phyloP scores from a whole-genome alignment of 768 basidiomycete genomes.

The Trametes villosa region DNA sequence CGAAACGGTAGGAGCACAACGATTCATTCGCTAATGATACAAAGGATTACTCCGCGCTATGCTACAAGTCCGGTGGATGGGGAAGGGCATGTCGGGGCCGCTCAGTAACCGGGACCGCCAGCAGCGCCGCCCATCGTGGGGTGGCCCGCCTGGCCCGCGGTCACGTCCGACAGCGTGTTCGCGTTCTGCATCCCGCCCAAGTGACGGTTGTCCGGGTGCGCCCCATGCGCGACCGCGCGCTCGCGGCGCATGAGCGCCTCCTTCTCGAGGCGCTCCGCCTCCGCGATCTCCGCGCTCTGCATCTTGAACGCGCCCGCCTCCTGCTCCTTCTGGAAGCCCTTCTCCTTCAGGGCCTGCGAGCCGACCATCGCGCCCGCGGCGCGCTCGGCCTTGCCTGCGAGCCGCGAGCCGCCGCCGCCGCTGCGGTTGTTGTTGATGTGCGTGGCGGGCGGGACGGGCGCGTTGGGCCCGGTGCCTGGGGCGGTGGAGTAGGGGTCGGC shows the following conservation, averaged over 20 bases:
- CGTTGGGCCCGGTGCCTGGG: slow-evolving; percentile 8
- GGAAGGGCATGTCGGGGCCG: not conserved
- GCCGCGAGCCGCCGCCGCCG: slow-evolving; percentile 37
- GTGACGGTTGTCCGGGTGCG: slow-evolving; percentile 38
- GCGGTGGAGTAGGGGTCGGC: not conserved
- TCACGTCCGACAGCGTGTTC: slow-evolving; percentile 18
- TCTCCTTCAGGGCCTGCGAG: slow-evolving; percentile 50
- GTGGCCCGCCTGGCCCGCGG: slow-evolving; percentile 13
- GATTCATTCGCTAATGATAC: not conserved
- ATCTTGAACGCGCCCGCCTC: slow-evolving; percentile 50
- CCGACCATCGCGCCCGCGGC: slow-evolving; percentile 50
- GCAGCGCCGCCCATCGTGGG: slow-evolving; percentile 3
- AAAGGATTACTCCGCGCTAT: not conserved
- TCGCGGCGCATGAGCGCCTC: slow-evolving; percentile 54
- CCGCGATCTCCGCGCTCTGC: slow-evolving; percentile 52
- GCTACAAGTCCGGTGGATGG: not conserved
- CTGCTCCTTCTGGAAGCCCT: slow-evolving; percentile 56
- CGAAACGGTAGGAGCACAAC: too few species aligned
- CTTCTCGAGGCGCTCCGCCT: slow-evolving; percentile 57
- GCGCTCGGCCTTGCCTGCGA: slow-evolving; percentile 53
- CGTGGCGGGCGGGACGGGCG: slow-evolving; percentile 25
- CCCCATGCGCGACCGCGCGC: slow-evolving; percentile 56
- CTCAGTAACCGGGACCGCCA: slow-evolving; percentile 11
- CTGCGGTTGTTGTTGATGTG: slow-evolving; percentile 22
- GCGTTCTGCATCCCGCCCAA: slow-evolving; percentile 33